Conservation (phyloP, 2,329 filamentous ascomycete species). For the Cercospora sp. region DNA sequence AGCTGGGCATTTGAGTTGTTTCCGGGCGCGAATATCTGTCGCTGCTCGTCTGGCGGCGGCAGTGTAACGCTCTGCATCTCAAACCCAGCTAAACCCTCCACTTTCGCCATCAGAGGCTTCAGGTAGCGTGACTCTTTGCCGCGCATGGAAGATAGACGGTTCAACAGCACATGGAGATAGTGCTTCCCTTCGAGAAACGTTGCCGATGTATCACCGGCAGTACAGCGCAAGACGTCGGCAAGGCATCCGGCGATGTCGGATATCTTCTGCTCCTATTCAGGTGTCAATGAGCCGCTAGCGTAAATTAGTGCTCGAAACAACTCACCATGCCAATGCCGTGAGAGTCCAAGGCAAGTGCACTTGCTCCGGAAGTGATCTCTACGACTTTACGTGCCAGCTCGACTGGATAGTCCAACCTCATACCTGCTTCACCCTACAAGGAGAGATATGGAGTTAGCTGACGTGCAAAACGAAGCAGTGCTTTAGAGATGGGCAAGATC, state of each 20-base stretch:
- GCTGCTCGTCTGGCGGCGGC: conserved; percentile 24
- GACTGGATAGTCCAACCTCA: conserved; percentile 41
- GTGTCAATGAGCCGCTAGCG: not conserved
- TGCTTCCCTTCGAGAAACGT: conserved; percentile 39
- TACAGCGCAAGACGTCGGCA: conserved; percentile 40
- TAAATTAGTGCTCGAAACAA: not conserved
- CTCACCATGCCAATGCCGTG: conserved; percentile 42
- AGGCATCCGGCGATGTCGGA: conserved; percentile 41
- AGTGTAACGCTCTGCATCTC: conserved; percentile 28
- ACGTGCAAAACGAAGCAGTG: not conserved
- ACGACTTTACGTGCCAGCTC: conserved; percentile 40
- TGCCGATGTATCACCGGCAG: conserved; percentile 37
- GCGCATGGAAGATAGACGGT: conserved; percentile 39
- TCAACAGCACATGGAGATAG: conserved; percentile 37
- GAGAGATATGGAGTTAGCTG: not conserved
- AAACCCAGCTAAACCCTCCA: conserved; percentile 36
- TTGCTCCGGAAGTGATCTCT: conserved; percentile 36
- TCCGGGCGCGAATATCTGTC: conserved; percentile 14
- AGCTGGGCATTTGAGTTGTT: conserved; percentile 8
- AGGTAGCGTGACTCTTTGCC: conserved; percentile 40
- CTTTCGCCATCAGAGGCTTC: conserved; percentile 38
- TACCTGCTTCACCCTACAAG: conserved; percentile 35
- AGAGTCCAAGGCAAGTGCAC: conserved; percentile 34
- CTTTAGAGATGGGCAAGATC: not conserved
- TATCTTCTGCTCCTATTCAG: conserved; percentile 39